A percentile compares a stretch with the other conserved stretches of the same genome.
phyloP scores from a whole-genome alignment of 2,329 filamentous ascomycete genomes.

The Aspergillus ibericus region DNA sequence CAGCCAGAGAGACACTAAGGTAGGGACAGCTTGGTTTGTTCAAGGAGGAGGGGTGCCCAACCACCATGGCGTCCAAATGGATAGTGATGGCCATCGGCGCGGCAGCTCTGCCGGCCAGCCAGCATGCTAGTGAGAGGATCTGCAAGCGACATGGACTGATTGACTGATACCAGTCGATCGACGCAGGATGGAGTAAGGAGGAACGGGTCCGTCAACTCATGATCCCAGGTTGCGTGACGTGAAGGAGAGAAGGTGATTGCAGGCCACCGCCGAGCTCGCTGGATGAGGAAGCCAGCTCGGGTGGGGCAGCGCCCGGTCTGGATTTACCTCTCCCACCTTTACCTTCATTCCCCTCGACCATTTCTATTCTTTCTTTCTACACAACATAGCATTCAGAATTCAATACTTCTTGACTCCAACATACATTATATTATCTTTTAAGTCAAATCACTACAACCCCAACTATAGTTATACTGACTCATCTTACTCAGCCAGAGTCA shows the following conservation, averaged over 20 bases:
- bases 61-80: no score
- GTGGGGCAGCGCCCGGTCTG: not conserved
- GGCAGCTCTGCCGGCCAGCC: not conserved
- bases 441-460: no score
- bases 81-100: not conserved
- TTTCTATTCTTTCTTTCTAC: not conserved
- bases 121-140: not conserved
- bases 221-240: not conserved
- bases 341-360: not conserved
- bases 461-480: not conserved
- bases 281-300: not conserved
- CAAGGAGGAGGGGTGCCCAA: not conserved
- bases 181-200: not conserved
- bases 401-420: no score
- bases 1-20: not conserved
- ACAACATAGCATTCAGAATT: no score
- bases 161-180: not conserved
- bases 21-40: not conserved
- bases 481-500: not conserved
- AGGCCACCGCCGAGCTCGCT: not conserved
- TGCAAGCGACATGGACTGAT: constrained; percentile 3
- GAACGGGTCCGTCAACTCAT: no score
- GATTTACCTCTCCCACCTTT: not conserved
- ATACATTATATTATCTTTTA: no score
- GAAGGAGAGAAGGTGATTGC: not conserved